Evolutionary conservation across 2,329 filamentous ascomycete species (phyloP), one percentile per base, ranked within the genome.

Genomic region (Trichoderma sp.): DNA sequence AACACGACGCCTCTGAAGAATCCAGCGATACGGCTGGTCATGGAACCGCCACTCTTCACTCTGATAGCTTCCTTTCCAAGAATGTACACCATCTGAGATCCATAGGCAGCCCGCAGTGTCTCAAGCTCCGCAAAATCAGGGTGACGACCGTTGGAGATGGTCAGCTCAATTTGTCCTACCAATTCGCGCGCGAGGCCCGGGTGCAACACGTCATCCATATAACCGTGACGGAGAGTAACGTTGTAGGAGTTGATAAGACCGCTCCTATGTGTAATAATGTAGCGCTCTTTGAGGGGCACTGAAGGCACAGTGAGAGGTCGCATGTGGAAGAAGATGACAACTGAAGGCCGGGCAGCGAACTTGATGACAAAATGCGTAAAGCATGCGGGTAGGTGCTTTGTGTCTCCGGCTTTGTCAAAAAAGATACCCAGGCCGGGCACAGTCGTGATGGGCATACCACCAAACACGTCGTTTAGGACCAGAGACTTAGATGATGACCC

Each of bases 271-370:
- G 81, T 81, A 53, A 87, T 81, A 26, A 83, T 78, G 72, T 86
- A 88, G 3, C 86, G 81, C 73, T 88, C 84, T 2, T 78, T 78
- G 6, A 82, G 77, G 0, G 85, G 78, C 3, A 90, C 86, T 0
- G 84, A 86, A 0, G 91, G 91, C 2, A 84, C 81, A 34, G 88
- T 85, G 0, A 93, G 83, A 0, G 90, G 86, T 6, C 90, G 88
- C 71, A 94, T 85, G 76, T 94, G 92, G 78, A 94, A 92, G 79
- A 94, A 93, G 1, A 94, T 85, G n/a, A 88, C 86, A 12, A 93
- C 87, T 34, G 92, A 88, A 0, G 92, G 91, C 6, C 87, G 83
- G 0, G 90, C 88, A 61, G 88, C 87, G 73, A 94, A 90, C 77
- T 94, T 94, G 65, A 85, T 87, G 11, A 93, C 84, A 77, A 94